A percentile compares a stretch with the other conserved stretches of the same genome.
Conservation (phyloP, 306 rosid genomes). For the Quercus glauca region DNA sequence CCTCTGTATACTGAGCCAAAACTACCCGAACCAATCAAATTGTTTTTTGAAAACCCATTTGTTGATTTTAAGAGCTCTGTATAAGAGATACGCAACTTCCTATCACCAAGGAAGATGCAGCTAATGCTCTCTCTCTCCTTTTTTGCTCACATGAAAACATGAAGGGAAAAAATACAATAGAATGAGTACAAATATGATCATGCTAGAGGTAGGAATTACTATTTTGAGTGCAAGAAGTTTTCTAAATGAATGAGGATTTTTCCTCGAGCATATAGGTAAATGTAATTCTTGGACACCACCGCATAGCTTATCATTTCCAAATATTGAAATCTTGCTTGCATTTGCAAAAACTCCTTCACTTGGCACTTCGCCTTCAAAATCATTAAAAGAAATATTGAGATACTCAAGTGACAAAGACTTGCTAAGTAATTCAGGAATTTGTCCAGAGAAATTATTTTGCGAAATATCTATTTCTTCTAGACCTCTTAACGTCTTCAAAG, state of each 20-base stretch:
- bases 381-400: constrained; percentile 35
- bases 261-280: constrained; percentile 27
- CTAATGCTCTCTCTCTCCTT: constrained; percentile 8
- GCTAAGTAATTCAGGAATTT: constrained; percentile 34
- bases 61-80: constrained; percentile 16
- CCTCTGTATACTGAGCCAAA: constrained; percentile 42
- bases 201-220: constrained; percentile 5
- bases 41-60: constrained; percentile 12
- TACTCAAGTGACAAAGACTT: constrained; percentile 7
- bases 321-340: constrained; percentile 14
- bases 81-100: constrained; percentile 22
- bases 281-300: constrained; percentile 35
- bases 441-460: constrained; percentile 28
- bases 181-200: constrained; percentile 5
- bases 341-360: constrained; percentile 27
- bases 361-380: constrained; percentile 38
- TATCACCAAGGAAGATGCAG: not conserved
- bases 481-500: constrained; percentile 30
- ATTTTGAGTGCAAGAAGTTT: constrained; percentile 16
- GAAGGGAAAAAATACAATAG: constrained; percentile 4
- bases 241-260: not conserved
- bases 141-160: not conserved
- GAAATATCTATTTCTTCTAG: constrained; percentile 33
- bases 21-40: constrained; percentile 36
- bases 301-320: constrained; percentile 31